Base-by-base conservation (phyloP, 2,329 filamentous ascomycete species). In the Epicoccum nigrum region DNA sequence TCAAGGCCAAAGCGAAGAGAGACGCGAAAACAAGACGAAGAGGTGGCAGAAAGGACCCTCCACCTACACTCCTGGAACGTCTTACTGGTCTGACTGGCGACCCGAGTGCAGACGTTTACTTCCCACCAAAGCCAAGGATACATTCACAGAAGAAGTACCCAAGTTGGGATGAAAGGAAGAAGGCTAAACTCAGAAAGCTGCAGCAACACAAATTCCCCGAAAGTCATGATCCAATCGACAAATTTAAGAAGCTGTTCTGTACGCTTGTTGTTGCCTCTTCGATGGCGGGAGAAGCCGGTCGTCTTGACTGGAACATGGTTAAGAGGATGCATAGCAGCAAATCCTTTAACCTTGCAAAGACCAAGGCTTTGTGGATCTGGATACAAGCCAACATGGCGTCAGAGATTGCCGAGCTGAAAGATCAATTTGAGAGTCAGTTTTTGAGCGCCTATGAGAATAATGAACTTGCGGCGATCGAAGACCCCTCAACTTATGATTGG, bases 401-500 rank as follows among this genome's bases (percentile, higher is more conserved):
- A 0, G 79, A 81, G 40, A 76, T 89, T 28, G 75, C 82, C 4
- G 80, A 81, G 32, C 65, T 88, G 35, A 85, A 83, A 4, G 75
- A 79, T 5, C 81, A 83, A 39, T 90, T 93, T 56, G 85, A 88
- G 60, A 76, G 82, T 13, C 79, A 77, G 7, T 90, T 89, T 59
- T 73, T 90, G 5, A 72, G 78, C 38, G 88, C 88, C 0, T 90
- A 91, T 58, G 82, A 86, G 57, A 78, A 77, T 1, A 81, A 81
- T 7, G 79, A 86, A 54, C 59, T 92, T 1, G 80, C 84, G 1
- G 69, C 77, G 2, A 77, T 92, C 57, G 79, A 88, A 42, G 74
- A 87, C 37, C 78, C 85, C 0, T 69, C 81, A 31, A 79, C 80
- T 1, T 90, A 90, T 52, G 86, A 92, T 64, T 92, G 89, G 88